Conservation (phyloP, 805 yeast species). For the Schwanniomyces sp. region DNA sequence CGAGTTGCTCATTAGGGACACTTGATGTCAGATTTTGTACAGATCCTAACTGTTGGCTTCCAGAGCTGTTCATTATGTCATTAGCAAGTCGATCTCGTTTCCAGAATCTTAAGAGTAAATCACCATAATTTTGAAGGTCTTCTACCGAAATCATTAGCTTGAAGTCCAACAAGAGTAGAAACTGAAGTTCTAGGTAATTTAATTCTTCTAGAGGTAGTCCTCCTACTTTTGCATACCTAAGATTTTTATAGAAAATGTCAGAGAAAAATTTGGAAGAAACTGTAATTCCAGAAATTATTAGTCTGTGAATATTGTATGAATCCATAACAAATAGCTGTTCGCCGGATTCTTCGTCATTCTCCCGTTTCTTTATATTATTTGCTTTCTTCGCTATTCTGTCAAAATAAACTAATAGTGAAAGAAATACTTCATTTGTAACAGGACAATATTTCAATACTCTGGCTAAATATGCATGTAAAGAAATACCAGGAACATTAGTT, state of each 20-base stretch:
- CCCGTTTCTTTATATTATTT: slow-evolving; percentile 42
- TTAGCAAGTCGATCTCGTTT: slow-evolving; percentile 59
- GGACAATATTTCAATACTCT: slow-evolving; percentile 96
- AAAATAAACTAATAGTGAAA: slow-evolving; percentile 86
- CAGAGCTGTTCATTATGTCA: slow-evolving; percentile 24
- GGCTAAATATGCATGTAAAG: slow-evolving; percentile 82
- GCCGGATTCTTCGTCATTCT: slow-evolving; percentile 12
- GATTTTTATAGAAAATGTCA: slow-evolving; percentile 91
- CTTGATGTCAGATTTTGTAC: slow-evolving; percentile 1
- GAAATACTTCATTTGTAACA: slow-evolving; percentile 94
- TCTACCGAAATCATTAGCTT: slow-evolving; percentile 83
- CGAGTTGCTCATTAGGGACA: background rate
- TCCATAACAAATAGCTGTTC: slow-evolving; percentile 89
- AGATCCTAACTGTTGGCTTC: slow-evolving; percentile 1
- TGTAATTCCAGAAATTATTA: slow-evolving; percentile 92
- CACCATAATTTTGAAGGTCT: slow-evolving; percentile 89
- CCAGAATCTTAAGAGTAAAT: slow-evolving; percentile 82
- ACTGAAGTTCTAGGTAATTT: slow-evolving; percentile 89
- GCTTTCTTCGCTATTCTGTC: slow-evolving; percentile 90
- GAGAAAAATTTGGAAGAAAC: slow-evolving; percentile 93
- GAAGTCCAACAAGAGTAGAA: slow-evolving; percentile 80
- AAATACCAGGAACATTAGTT: slow-evolving; percentile 92
- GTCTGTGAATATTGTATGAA: slow-evolving; percentile 89
- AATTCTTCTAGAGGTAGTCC: slow-evolving; percentile 92
- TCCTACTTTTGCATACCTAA: slow-evolving; percentile 93